These are phyloP conservation scores for Blastobotrys parvus DNA, from an alignment of 805 yeast genomes.

Conservation along the genomic window DNA sequence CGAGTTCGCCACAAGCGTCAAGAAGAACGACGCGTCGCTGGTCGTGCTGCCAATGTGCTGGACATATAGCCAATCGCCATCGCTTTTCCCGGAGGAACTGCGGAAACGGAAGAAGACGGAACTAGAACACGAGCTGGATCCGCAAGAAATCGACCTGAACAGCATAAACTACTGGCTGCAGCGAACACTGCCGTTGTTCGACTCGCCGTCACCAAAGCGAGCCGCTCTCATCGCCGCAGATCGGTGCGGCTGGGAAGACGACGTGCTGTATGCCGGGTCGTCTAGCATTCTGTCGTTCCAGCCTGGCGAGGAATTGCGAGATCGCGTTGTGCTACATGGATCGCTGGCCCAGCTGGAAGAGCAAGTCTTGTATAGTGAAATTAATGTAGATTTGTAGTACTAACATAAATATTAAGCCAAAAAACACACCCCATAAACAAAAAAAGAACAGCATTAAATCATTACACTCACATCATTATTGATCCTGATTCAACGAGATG, in stretches of 20 bases:
- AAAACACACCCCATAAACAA: background rate
- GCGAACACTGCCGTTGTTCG: slow-evolving; percentile 56
- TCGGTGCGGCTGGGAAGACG: slow-evolving; percentile 70
- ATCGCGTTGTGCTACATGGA: slow-evolving; percentile 19
- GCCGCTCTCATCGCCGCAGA: slow-evolving; percentile 51
- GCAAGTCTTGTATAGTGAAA: slow-evolving; percentile 9
- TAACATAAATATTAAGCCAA: background rate
- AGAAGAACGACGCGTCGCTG: slow-evolving; percentile 40
- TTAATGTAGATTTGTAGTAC: too few relatives aligned
- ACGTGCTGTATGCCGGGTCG: slow-evolving; percentile 21
- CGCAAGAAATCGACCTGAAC: slow-evolving; percentile 35
- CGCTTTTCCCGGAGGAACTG: slow-evolving; percentile 3
- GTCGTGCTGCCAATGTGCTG: slow-evolving; percentile 82
- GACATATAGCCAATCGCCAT: slow-evolving; percentile 35
- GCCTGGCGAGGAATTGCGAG: slow-evolving; percentile 14
- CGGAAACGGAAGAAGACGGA: slow-evolving; percentile 15
- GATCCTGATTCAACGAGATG: slow-evolving; percentile 21
- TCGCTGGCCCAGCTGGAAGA: slow-evolving; percentile 16
- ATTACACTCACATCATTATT: too few relatives aligned
- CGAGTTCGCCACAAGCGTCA: slow-evolving; percentile 58
- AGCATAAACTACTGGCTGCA: slow-evolving; percentile 69
- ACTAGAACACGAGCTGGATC: slow-evolving; percentile 13
- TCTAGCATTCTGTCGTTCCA: slow-evolving; percentile 44
- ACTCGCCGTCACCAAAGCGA: slow-evolving; percentile 20
- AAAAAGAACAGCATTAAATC: background rate